Percentiles rank a stretch among this genome's conserved stretches.
Conservation (phyloP, 345 rosid species). For the Turritis glabra region DNA sequence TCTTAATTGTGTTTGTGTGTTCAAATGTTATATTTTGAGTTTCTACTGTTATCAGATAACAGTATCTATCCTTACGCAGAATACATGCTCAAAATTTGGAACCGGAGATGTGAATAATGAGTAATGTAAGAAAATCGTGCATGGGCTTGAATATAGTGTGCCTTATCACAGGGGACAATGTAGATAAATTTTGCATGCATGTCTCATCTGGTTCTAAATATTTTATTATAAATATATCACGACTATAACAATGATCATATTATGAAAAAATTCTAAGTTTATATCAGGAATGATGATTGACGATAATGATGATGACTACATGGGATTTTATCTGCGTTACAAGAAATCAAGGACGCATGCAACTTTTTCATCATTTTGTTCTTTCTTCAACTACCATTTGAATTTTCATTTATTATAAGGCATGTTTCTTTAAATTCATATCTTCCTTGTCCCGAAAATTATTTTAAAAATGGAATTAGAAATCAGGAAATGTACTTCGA, state of each 20-base stretch:
- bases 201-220: constrained; percentile 17
- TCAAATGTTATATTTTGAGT: not conserved
- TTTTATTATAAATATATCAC: constrained; percentile 10
- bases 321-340: constrained; percentile 42
- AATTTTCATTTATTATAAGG: constrained; percentile 9
- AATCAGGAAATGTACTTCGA: not conserved
- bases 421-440: not conserved
- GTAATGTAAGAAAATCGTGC: constrained; percentile 24
- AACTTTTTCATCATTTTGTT: constrained; percentile 45
- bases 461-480: not conserved
- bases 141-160: constrained; percentile 31
- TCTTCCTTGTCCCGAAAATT: constrained; percentile 2
- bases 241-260: constrained; percentile 31
- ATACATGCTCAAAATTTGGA: constrained; percentile 17
- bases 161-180: constrained; percentile 37
- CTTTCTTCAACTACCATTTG: constrained; percentile 41
- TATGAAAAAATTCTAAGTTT: constrained; percentile 19
- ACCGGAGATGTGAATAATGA: constrained; percentile 25
- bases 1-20: not conserved
- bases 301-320: constrained; percentile 40
- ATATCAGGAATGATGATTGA: constrained; percentile 36
- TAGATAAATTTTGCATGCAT: constrained; percentile 32
- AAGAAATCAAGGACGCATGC: constrained; percentile 48
- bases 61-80: constrained; percentile 1
- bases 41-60: not conserved